Evolutionary conservation across 2,329 filamentous ascomycete genomes (phyloP).

Genomic region (Juglanconis sp.): DNA sequence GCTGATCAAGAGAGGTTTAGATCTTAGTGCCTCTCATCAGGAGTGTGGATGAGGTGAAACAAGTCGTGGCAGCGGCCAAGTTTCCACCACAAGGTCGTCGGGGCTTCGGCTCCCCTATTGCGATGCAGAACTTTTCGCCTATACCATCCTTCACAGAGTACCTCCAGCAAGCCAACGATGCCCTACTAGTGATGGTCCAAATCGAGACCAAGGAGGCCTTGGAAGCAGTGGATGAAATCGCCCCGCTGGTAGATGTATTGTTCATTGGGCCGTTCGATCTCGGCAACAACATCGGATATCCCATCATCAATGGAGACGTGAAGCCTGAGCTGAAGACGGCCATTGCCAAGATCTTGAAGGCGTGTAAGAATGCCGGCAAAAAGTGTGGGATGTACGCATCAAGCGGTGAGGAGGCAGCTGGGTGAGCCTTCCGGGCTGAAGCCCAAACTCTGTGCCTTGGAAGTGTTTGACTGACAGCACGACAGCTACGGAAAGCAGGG

Average conservation of each 20-base stretch:
- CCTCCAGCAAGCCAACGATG: constrained; percentile 53
- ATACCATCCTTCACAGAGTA: constrained; percentile 51
- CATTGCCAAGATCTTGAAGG: constrained; percentile 54
- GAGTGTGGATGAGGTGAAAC: constrained; percentile 49
- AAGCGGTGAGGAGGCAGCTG: constrained; percentile 52
- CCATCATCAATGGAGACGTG: constrained; percentile 59
- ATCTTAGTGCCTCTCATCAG: constrained; percentile 53
- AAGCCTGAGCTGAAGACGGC: constrained; percentile 57
- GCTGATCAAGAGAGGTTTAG: constrained; percentile 24
- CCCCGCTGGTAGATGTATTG: constrained; percentile 59
- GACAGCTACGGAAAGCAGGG: constrained; percentile 49
- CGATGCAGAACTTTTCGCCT: constrained; percentile 46
- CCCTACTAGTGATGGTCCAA: constrained; percentile 62
- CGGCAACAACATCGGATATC: constrained; percentile 56
- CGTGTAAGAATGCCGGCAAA: constrained; percentile 60
- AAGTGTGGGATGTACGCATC: constrained; percentile 61
- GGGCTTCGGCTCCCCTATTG: constrained; percentile 55
- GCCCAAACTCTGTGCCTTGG: neutral
- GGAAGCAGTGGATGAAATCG: constrained; percentile 59
- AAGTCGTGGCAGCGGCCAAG: constrained; percentile 49
- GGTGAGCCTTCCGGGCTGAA: constrained; percentile 1
- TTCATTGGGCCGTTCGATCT: constrained; percentile 67
- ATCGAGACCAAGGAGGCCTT: constrained; percentile 65
- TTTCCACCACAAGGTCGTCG: constrained; percentile 54
- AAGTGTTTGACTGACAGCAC: neutral